Evolutionary conservation across 2,329 filamentous ascomycete species (phyloP).

Genomic region (Chaetoscypha palmicola): DNA sequence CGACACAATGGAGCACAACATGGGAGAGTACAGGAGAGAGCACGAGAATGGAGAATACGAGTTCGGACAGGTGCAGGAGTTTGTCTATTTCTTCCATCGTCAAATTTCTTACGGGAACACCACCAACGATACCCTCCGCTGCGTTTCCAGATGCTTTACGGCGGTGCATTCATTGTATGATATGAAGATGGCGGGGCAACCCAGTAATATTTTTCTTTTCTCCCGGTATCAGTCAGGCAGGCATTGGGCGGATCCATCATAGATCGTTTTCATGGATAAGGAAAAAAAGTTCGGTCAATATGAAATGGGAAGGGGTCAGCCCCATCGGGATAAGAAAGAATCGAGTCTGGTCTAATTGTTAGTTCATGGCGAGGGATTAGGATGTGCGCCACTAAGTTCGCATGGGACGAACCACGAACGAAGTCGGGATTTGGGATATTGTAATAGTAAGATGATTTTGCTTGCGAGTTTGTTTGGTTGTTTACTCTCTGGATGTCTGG

Average conservation of each 20-base stretch:
- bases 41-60: constrained; percentile 4
- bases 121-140: constrained; percentile 10
- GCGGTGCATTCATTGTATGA: constrained; percentile 13
- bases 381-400: background rate
- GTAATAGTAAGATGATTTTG: constrained; percentile 8
- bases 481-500: constrained; percentile 8
- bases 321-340: constrained; percentile 7
- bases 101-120: constrained; percentile 10
- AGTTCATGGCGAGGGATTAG: background rate
- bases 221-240: constrained; percentile 5
- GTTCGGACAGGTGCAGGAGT: constrained; percentile 9
- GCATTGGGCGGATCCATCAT: constrained; percentile 14
- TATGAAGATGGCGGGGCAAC: constrained; percentile 14
- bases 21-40: background rate
- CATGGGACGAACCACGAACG: background rate
- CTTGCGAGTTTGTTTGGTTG: background rate
- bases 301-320: background rate
- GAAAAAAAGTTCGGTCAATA: background rate
- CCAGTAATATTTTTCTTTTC: constrained; percentile 3
- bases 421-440: background rate
- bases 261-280: background rate
- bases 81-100: constrained; percentile 14
- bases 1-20: constrained; percentile 1
- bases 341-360: constrained; percentile 6
- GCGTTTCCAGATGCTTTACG: constrained; percentile 9